phyloP scores from a whole-genome alignment of 2,329 filamentous ascomycete species.

The Karstenula rhodostoma region DNA sequence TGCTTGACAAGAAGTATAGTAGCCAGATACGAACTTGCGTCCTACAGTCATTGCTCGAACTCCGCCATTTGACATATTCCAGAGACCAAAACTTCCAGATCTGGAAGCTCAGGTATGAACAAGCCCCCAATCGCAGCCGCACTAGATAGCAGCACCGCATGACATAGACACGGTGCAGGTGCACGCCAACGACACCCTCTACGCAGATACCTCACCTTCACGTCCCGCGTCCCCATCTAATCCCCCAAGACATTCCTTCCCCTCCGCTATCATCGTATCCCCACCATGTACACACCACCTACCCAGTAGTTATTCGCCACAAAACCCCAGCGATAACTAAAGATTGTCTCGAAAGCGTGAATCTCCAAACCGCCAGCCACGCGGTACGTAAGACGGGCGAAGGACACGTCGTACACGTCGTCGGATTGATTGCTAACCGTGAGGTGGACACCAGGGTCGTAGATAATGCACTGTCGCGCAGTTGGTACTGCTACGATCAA shows the following conservation, averaged over 20 bases:
- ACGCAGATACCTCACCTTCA: not conserved
- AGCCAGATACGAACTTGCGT: too few species aligned
- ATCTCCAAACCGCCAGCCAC: constrained; percentile 9
- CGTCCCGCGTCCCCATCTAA: not conserved
- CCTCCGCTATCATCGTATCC: not conserved
- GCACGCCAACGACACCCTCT: not conserved
- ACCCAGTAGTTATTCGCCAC: not conserved
- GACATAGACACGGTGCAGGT: not conserved
- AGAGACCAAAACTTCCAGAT: too few species aligned
- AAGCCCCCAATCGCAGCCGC: too few species aligned
- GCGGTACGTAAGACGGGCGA: constrained; percentile 9
- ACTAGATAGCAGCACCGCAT: not conserved
- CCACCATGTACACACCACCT: not conserved
- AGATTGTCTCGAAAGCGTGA: constrained; percentile 15
- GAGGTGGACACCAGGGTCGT: not conserved
- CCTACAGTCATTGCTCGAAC: too few species aligned
- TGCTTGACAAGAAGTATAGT: too few species aligned
- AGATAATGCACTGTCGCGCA: not conserved
- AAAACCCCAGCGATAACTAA: constrained; percentile 14
- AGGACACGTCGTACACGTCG: not conserved
- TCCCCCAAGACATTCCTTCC: constrained; percentile 6
- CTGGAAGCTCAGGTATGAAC: too few species aligned
- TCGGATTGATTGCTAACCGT: not conserved
- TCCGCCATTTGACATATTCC: too few species aligned
- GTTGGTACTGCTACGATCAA: not conserved